Evolutionary conservation across 1,139 yeast species (phyloP).

Genomic region (Saccharomyces hybrid): DNA sequence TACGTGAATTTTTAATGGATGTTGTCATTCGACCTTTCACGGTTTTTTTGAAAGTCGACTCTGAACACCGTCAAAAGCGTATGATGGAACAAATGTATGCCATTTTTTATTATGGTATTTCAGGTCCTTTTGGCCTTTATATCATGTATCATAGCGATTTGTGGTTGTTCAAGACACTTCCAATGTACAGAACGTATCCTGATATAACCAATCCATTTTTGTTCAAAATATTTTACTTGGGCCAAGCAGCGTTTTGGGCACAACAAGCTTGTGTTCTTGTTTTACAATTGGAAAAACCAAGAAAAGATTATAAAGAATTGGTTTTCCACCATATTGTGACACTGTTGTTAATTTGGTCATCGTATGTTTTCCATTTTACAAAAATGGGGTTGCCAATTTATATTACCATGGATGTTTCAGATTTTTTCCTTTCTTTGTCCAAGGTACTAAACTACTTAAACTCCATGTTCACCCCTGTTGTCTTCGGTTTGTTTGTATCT

Average conservation of each 20-base stretch:
- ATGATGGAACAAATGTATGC: constrained; percentile 93
- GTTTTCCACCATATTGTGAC: no score
- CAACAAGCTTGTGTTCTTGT: no score
- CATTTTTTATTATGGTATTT: constrained; percentile 67
- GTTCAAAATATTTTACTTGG: no score
- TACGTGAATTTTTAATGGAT: constrained; percentile 89
- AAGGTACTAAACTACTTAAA: constrained; percentile 31
- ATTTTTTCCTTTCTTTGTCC: no score
- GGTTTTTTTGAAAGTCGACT: constrained; percentile 42
- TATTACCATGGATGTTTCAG: no score
- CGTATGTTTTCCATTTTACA: no score
- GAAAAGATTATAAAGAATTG: no score
- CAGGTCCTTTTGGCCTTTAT: constrained; percentile 84
- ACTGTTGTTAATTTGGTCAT: no score
- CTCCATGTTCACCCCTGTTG: constrained; percentile 53
- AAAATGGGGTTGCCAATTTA: no score
- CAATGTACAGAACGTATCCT: constrained; percentile 40
- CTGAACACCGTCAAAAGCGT: constrained; percentile 58
- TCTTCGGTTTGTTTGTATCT: constrained; percentile 57
- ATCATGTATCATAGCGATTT: constrained; percentile 77
- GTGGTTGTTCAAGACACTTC: constrained; percentile 82
- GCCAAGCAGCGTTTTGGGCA: no score
- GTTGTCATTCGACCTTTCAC: constrained; percentile 70
- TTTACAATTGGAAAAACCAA: no score
- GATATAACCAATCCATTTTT: no score